Base-by-base conservation (phyloP, 805 yeast species). In the Candida insectorum region DNA sequence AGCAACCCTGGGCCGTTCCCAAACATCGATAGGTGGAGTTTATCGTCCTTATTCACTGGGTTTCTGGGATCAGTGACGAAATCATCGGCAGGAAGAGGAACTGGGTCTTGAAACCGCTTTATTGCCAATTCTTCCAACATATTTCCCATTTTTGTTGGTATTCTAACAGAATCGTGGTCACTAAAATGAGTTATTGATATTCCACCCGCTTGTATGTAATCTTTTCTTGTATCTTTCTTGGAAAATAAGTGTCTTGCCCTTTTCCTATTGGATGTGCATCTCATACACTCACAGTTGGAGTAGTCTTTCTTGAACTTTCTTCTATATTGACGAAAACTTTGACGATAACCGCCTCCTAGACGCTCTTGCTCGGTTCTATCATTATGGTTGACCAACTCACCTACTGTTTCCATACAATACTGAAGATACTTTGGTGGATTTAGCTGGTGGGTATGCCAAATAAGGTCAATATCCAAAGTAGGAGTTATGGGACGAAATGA, bases 391-490 rank as follows among this genome's bases (percentile, higher is more conserved):
- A 36, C 38, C 5, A 39, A 17, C 1, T 8, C n/a, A 6, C 34
- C 30, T 6, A 21, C 24, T 10, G 19, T 19, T 2, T 7, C 7
- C 12, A 24, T 21, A 31, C 49, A 43, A 14, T 38, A 33, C 7
- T 24, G 17, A 24, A 47, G 40, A 31, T 54, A 52, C 21, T 33
- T 26, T 26, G 28, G 30, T 34, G 40, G 33, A 9, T 43, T 26
- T 14, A 54, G 37, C 26, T 48, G 54, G 28, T 54, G 57, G 2
- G 60, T 54, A 28, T 47, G 57, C 60, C 60, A 53, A 4, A 53
- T 27, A 29, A 54, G 39, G 28, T 53, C 58, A 16, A 54, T 52
- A 29, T 54, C 58, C 24, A 54, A 39, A 3, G 60, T 54, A 0
- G 60, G 60, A 2, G 52, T 50, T 6, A 35, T 19, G 3, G 41